Evolutionary conservation across 2,329 filamentous ascomycete genomes (phyloP), one percentile per base, ranked within the genome.

Genomic region (Botrytis cinerea): DNA sequence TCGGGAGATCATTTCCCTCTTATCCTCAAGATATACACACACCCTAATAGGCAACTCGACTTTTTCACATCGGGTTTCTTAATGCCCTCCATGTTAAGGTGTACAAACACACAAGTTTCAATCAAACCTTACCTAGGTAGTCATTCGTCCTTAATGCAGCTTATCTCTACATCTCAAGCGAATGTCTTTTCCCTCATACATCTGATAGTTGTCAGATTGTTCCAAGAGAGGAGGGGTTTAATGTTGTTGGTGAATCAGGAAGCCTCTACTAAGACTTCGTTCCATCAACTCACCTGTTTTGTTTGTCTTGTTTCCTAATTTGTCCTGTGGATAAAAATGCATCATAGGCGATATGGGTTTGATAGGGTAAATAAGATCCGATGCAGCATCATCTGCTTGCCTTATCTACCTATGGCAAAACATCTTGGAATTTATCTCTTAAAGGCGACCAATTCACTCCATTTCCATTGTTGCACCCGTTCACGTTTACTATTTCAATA

Each of bases 381-480:
- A 67, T 2, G 48, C 45, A 59, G 38, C 38, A 43, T 72, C 38
- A 40, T 57, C 35, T 64, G 18, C 45, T 32, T 66, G 46, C 51
- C 70, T 72, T 72, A 72, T 72, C 70, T 72, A 72, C 67, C 70
- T 67, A 66, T 72, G 70, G 61, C 70, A 70, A 25, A 32, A 43
- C 18, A 18, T 35, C 38, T 67, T 20, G 14, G 18, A 7, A 9
- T 57, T 25, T 12, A 59, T 59, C 22, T 35, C 43, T 72, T 10
- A 40, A 59, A 46, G 38, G 8, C 1, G 35, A 28, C 48, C 16
- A n/a, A 54, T 57, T 57, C 35, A 57, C 64, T 57, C 25, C 10
- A 57, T 20, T 57, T 57, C 16, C 48, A 43, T 43, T 43, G 66
- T 57, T 20, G 43, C n/a, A 32, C 25, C 12, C 14, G 18, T 57